These are phyloP conservation scores for Venturia aucupariae DNA, from an alignment of 2,329 filamentous ascomycete genomes.

Conservation along the genomic window DNA sequence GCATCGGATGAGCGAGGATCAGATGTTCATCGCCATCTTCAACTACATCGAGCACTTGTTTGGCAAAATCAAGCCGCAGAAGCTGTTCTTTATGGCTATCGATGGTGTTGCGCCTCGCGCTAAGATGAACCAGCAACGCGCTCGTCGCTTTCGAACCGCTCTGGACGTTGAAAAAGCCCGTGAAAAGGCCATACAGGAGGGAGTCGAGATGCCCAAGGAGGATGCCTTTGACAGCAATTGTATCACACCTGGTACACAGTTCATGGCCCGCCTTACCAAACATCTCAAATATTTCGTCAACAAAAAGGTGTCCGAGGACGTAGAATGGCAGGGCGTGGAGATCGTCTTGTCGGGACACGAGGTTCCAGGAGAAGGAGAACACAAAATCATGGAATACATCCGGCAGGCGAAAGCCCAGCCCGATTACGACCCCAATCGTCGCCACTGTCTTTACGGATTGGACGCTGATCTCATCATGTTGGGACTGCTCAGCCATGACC, in stretches of 20 bases:
- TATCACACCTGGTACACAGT: conserved; percentile 93
- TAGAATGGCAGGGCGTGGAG: conserved; percentile 95
- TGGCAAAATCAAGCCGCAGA: conserved; percentile 96
- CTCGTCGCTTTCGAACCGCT: conserved; percentile 88
- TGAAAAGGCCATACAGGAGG: conserved; percentile 84
- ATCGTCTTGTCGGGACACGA: conserved; percentile 95
- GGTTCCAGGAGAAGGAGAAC: conserved; percentile 94
- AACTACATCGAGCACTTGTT: conserved; percentile 99
- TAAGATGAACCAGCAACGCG: conserved; percentile 99
- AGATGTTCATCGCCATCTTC: conserved; percentile 99
- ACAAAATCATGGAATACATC: conserved; percentile 99
- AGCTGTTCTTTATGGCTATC: conserved; percentile 99
- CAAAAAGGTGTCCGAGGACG: conserved; percentile 96
- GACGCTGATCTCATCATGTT: conserved; percentile 99
- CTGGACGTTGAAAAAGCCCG: conserved; percentile 81
- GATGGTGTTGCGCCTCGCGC: conserved; percentile 94
- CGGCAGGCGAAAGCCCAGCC: conserved; percentile 93
- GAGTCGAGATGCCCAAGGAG: conserved; percentile 87
- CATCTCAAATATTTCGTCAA: conserved; percentile 98
- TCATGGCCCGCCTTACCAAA: conserved; percentile 91
- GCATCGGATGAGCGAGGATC: conserved; percentile 89
- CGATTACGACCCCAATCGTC: conserved; percentile 82
- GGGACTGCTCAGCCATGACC: conserved; percentile 91
- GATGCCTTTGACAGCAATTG: conserved; percentile 98
- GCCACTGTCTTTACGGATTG: conserved; percentile 93